A percentile compares a stretch with the other conserved stretches of the same genome.
Conservation (phyloP, 768 basidiomycete species). For the Amanita rimosa region DNA sequence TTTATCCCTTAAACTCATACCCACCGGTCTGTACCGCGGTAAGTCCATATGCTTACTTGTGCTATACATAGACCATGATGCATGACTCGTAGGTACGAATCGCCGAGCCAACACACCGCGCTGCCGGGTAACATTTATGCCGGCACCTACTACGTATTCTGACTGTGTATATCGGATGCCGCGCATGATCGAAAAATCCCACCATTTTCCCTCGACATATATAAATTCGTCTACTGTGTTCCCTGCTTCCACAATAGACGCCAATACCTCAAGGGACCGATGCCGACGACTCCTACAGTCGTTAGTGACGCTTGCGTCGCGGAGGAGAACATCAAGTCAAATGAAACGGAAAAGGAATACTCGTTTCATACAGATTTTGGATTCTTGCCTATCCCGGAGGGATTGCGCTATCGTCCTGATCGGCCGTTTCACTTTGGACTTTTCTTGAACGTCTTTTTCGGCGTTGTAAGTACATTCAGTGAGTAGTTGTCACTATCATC, state of each 20-base stretch:
- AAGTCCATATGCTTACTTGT: too few relatives aligned
- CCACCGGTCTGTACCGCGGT: too few relatives aligned
- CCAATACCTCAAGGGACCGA: neutral
- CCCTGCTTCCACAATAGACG: neutral
- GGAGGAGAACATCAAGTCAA: neutral
- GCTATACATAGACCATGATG: too few relatives aligned
- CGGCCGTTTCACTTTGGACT: conserved; percentile 42
- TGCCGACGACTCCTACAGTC: neutral
- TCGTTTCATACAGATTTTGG: conserved; percentile 39
- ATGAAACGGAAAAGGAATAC: neutral
- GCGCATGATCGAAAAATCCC: too few relatives aligned
- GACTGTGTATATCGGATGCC: too few relatives aligned
- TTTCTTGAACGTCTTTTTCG: conserved; percentile 47
- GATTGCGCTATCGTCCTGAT: conserved; percentile 38
- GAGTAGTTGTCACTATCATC: conserved; percentile 11
- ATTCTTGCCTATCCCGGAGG: conserved; percentile 50
- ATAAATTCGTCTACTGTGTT: neutral
- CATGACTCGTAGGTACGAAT: too few relatives aligned
- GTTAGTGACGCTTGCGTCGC: neutral
- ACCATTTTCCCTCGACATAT: too few relatives aligned
- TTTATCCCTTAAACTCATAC: too few relatives aligned
- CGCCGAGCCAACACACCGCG: too few relatives aligned
- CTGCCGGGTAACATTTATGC: too few relatives aligned
- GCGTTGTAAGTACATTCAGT: conserved; percentile 51
- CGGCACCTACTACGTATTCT: too few relatives aligned